phyloP scores from a whole-genome alignment of 2,329 filamentous ascomycete species.

The Chrysoporthe puriensis region DNA sequence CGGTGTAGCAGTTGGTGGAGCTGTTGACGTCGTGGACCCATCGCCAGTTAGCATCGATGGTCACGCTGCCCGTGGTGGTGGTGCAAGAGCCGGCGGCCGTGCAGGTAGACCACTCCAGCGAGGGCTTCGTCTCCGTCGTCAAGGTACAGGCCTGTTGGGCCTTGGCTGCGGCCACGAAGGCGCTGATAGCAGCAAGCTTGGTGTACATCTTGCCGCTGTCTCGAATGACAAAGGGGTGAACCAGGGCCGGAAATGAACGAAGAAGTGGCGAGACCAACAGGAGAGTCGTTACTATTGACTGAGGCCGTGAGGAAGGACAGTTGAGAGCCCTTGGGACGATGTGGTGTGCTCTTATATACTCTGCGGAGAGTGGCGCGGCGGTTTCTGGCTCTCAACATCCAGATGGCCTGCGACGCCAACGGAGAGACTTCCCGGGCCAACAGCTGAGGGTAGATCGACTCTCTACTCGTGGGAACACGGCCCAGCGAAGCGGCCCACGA shows the following conservation, averaged over 20 bases:
- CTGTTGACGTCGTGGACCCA: slow-evolving; percentile 56
- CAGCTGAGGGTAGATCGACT: not conserved
- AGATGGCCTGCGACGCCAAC: not conserved
- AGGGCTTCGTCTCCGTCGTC: slow-evolving; percentile 55
- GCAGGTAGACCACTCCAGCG: slow-evolving; percentile 58
- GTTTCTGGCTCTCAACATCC: not conserved
- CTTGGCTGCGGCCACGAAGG: slow-evolving; percentile 16
- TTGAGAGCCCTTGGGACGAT: too few relatives aligned
- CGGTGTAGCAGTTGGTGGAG: slow-evolving; percentile 60
- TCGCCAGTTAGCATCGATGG: slow-evolving; percentile 65
- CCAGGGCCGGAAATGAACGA: not conserved
- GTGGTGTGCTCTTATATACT: slow-evolving; percentile 1
- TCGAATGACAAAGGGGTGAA: not conserved
- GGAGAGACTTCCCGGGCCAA: slow-evolving; percentile 6
- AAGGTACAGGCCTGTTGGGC: slow-evolving; percentile 42
- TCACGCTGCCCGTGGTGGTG: slow-evolving; percentile 52
- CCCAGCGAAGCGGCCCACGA: slow-evolving; percentile 9
- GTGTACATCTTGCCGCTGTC: slow-evolving; percentile 8
- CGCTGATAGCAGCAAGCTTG: slow-evolving; percentile 16
- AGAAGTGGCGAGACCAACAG: not conserved
- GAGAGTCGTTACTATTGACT: not conserved
- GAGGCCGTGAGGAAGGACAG: not conserved
- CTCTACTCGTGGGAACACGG: slow-evolving; percentile 16
- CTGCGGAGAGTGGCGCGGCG: not conserved
- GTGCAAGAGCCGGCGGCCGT: slow-evolving; percentile 53